These are phyloP conservation scores for Verticillium alfalfae DNA, from an alignment of 2,329 filamentous ascomycete species.

Conservation along the genomic window DNA sequence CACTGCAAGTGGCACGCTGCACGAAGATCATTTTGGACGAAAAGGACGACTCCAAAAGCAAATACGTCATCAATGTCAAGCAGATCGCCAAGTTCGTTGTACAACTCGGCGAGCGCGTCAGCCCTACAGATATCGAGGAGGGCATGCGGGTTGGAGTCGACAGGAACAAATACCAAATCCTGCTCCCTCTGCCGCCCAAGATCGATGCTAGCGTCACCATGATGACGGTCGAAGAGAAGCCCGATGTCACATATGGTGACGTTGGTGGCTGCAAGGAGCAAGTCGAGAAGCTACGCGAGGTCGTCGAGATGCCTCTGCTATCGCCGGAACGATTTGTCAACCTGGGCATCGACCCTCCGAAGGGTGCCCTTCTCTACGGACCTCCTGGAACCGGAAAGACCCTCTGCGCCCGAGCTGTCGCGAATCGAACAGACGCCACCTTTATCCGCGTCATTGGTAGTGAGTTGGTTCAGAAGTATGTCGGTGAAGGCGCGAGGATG, in stretches of 20 bases:
- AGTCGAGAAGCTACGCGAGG: slow-evolving; percentile 97
- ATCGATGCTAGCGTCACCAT: slow-evolving; percentile 99
- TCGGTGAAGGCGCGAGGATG: slow-evolving; percentile 97
- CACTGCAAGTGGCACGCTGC: slow-evolving; percentile 92
- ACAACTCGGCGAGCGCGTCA: slow-evolving; percentile 92
- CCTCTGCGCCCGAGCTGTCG: slow-evolving; percentile 92
- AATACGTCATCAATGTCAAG: slow-evolving; percentile 99
- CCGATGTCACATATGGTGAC: slow-evolving; percentile 97
- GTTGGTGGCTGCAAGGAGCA: slow-evolving; percentile 99
- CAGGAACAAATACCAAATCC: slow-evolving; percentile 98
- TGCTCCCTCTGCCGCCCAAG: slow-evolving; percentile 92
- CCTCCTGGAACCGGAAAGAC: slow-evolving; percentile 99
- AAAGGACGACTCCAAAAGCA: slow-evolving; percentile 94
- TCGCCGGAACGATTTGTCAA: slow-evolving; percentile 97
- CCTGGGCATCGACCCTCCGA: slow-evolving; percentile 97
- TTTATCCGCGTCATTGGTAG: slow-evolving; percentile 98
- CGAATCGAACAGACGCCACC: slow-evolving; percentile 95
- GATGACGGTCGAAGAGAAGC: slow-evolving; percentile 99
- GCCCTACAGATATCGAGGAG: slow-evolving; percentile 97
- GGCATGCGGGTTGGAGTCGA: slow-evolving; percentile 99
- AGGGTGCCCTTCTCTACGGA: slow-evolving; percentile 93
- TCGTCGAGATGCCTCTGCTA: slow-evolving; percentile 95
- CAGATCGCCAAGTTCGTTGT: slow-evolving; percentile 99
- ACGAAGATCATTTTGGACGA: slow-evolving; percentile 99
- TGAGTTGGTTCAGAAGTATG: slow-evolving; percentile 97